phyloP scores from a whole-genome alignment of 352 stramenopile genomes.

The Aphanomyces euteiches region DNA sequence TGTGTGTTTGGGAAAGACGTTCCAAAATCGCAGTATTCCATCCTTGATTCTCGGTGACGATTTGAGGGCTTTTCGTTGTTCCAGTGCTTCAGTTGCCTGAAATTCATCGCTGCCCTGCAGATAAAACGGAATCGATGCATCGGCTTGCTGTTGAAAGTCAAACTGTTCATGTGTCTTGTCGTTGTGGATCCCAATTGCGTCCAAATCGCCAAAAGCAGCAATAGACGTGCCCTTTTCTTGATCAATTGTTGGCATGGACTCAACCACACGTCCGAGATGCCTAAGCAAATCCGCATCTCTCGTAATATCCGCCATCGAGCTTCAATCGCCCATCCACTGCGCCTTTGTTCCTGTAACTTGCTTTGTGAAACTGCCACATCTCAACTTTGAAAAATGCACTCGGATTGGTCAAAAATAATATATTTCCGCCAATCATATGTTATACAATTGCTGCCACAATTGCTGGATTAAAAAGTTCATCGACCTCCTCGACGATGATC shows the following conservation, averaged over 20 bases:
- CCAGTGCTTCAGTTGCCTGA: constrained; percentile 56
- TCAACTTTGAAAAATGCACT: constrained; percentile 2
- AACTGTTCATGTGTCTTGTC: constrained; percentile 55
- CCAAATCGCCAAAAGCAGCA: constrained; percentile 65
- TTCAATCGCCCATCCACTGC: constrained; percentile 1
- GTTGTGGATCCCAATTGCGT: constrained; percentile 38
- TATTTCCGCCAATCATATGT: constrained; percentile 1
- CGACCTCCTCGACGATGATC: constrained; percentile 17
- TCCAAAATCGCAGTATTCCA: constrained; percentile 62
- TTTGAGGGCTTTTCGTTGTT: constrained; percentile 49
- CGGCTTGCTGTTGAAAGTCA: constrained; percentile 53
- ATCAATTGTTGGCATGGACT: constrained; percentile 21
- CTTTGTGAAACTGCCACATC: neutral
- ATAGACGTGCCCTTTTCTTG: constrained; percentile 44
- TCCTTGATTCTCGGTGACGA: constrained; percentile 44
- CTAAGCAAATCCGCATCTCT: constrained; percentile 13
- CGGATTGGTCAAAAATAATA: neutral
- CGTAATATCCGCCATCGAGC: constrained; percentile 18
- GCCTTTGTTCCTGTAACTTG: neutral
- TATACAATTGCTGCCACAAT: constrained; percentile 1
- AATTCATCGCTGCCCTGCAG: constrained; percentile 65
- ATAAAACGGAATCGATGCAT: constrained; percentile 59
- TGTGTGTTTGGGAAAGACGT: constrained; percentile 36
- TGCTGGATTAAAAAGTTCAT: constrained; percentile 14
- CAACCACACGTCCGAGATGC: constrained; percentile 24